Conservation (phyloP, 2,329 filamentous ascomycete species). For the Penicillium sp. region DNA sequence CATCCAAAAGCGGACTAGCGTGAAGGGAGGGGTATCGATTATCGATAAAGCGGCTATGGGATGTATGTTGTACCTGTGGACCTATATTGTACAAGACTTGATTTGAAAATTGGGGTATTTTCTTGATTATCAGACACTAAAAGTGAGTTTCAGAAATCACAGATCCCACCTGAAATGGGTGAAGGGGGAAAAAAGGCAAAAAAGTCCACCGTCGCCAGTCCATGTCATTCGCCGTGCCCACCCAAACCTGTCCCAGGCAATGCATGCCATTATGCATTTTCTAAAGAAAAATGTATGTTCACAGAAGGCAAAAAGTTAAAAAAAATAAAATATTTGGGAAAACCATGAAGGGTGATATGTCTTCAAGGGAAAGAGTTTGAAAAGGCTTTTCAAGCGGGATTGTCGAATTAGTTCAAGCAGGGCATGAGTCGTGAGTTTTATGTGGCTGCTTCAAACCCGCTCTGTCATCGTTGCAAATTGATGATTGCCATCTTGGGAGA, state of each 20-base stretch:
- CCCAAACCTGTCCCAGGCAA: constrained; percentile 27
- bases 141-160: constrained; percentile 13
- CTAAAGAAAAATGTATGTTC: constrained; percentile 32
- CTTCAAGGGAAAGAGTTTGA: constrained; percentile 2
- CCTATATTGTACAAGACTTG: background rate
- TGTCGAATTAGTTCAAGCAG: constrained; percentile 3
- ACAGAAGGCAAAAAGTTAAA: constrained; percentile 21
- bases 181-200: constrained; percentile 10
- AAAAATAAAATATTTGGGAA: background rate
- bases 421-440: constrained; percentile 10
- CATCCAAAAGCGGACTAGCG: background rate
- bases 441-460: background rate
- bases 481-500: constrained; percentile 38
- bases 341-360: constrained; percentile 9
- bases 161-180: constrained; percentile 12
- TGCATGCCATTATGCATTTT: constrained; percentile 35
- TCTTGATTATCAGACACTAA: constrained; percentile 14
- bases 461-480: constrained; percentile 41
- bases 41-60: background rate
- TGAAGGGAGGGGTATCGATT: constrained; percentile 1
- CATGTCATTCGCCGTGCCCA: constrained; percentile 30
- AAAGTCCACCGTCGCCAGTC: constrained; percentile 23
- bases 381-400: constrained; percentile 2
- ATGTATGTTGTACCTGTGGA: background rate
- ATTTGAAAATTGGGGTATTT: constrained; percentile 2